These are phyloP conservation scores for Globisporangium orthogonon DNA, from an alignment of 352 stramenopile genomes.

Conservation along the genomic window DNA sequence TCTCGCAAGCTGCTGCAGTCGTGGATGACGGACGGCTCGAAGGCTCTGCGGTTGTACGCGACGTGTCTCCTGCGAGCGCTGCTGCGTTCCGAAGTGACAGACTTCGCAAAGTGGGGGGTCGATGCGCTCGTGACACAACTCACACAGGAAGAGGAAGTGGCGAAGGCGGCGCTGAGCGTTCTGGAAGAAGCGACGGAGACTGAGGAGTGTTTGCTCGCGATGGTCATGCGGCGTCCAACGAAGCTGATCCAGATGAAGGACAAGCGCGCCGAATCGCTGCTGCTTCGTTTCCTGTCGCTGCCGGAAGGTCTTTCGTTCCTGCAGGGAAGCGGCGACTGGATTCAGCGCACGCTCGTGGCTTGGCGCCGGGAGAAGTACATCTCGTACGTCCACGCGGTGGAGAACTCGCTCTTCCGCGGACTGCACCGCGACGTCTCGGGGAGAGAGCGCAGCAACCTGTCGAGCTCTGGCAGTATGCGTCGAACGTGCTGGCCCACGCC, in stretches of 20 bases:
- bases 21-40: constrained; percentile 85
- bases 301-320: constrained; percentile 74
- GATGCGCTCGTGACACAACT: constrained; percentile 81
- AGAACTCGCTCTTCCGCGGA: constrained; percentile 76
- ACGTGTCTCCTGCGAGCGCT: constrained; percentile 79
- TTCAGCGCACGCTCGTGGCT: constrained; percentile 58
- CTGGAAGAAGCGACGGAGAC: constrained; percentile 84
- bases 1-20: constrained; percentile 83
- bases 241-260: constrained; percentile 78
- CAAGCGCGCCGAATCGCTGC: constrained; percentile 69
- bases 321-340: constrained; percentile 78
- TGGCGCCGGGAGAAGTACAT: constrained; percentile 84
- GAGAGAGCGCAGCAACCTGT: constrained; percentile 38
- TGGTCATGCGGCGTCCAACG: constrained; percentile 75
- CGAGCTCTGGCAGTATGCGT: constrained; percentile 23
- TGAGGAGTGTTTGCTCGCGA: constrained; percentile 72
- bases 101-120: constrained; percentile 87
- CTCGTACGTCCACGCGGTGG: constrained; percentile 79
- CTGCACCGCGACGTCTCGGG: constrained; percentile 74
- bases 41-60: constrained; percentile 77
- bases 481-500: constrained; percentile 61
- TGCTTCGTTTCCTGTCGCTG: constrained; percentile 82
- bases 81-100: constrained; percentile 76
- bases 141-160: constrained; percentile 81
- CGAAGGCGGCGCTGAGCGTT: constrained; percentile 81